Evolutionary conservation across 1,284 basidiomycete species (phyloP).

Genomic region (Trichosporon faecale): DNA sequence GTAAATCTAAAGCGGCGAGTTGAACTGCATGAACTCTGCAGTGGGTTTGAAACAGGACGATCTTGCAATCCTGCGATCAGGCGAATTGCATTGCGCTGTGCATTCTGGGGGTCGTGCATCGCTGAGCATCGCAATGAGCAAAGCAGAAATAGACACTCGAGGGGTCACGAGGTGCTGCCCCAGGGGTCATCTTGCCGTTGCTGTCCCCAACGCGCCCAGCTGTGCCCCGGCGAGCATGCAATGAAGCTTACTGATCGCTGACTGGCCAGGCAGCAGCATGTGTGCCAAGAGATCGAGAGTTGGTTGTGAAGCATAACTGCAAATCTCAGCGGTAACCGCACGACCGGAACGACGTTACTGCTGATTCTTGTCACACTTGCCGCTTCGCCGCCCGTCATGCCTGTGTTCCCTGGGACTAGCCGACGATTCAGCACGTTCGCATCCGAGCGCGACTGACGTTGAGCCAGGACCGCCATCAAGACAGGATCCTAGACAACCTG

Average conservation of each 20-base stretch:
- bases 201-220: not conserved
- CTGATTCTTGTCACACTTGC: not conserved
- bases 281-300: not conserved
- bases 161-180: not conserved
- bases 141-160: not conserved
- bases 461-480: not conserved
- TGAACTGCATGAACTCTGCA: too few relatives aligned
- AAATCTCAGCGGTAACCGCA: not conserved
- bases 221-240: not conserved
- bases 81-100: not conserved
- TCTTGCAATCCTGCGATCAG: too few relatives aligned
- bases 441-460: slow-evolving; percentile 3
- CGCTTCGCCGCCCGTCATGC: too few relatives aligned
- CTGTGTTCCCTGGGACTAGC: not conserved
- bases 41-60: slow-evolving; percentile 1
- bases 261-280: too few relatives aligned
- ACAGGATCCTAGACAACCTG: not conserved
- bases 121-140: not conserved
- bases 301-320: not conserved
- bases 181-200: not conserved
- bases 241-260: not conserved
- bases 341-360: slow-evolving; percentile 1
- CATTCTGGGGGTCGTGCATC: not conserved
- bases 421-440: not conserved
- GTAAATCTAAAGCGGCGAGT: not conserved